Conservation (phyloP, 2,329 filamentous ascomycete genomes). For the Aspergillus sp. region DNA sequence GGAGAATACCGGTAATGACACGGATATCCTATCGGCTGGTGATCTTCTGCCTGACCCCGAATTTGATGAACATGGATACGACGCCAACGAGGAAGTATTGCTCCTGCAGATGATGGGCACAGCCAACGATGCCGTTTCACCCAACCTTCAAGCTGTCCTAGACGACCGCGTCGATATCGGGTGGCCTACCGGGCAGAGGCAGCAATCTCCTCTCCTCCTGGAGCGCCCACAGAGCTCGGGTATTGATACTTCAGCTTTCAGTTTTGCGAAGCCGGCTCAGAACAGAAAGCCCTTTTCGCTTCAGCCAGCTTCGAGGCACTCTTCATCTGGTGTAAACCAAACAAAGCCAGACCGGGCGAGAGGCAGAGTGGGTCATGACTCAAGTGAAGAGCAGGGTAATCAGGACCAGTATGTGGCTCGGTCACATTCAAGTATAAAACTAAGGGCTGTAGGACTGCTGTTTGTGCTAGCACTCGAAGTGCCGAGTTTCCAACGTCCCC, state of each 20-base stretch:
- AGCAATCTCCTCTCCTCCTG: slow-evolving; percentile 25
- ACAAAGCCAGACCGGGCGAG: not conserved
- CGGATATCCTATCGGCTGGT: not conserved
- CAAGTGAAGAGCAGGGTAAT: not conserved
- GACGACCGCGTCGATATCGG: slow-evolving; percentile 16
- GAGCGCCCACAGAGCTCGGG: slow-evolving; percentile 32
- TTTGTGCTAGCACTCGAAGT: not conserved
- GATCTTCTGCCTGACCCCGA: not conserved
- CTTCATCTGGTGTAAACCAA: not conserved
- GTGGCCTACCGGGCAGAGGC: slow-evolving; percentile 3
- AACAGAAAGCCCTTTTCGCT: slow-evolving; percentile 25
- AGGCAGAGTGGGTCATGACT: not conserved
- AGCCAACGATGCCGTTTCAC: slow-evolving; percentile 16
- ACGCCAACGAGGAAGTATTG: slow-evolving; percentile 20
- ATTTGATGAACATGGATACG: slow-evolving; percentile 5
- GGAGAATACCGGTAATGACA: not conserved
- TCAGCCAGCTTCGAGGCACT: slow-evolving; percentile 14
- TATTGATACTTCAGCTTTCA: slow-evolving; percentile 30
- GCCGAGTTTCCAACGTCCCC: not conserved
- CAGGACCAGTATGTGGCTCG: not conserved
- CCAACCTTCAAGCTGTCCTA: slow-evolving; percentile 14
- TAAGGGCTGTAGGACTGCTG: not conserved
- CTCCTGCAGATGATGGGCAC: slow-evolving; percentile 19
- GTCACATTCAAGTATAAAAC: not conserved
- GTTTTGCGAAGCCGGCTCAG: slow-evolving; percentile 33